These are phyloP conservation scores for Xylariaceae sp. DNA, from an alignment of 2,329 filamentous ascomycete genomes.

Conservation along the genomic window DNA sequence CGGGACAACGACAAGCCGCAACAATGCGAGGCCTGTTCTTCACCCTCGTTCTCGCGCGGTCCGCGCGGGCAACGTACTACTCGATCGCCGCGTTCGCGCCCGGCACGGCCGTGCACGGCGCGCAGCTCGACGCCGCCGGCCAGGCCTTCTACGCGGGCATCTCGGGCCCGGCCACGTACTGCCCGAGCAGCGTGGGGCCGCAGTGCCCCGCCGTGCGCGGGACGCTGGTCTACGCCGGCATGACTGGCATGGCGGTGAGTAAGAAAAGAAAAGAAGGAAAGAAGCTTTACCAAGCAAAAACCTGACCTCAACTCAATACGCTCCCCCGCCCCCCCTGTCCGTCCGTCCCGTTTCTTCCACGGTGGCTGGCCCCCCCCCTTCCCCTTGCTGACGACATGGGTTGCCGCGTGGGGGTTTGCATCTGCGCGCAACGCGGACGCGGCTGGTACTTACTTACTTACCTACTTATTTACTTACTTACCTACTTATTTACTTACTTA, in stretches of 20 bases:
- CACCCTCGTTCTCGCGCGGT: slow-evolving; percentile 4
- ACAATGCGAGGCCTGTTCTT: neutral
- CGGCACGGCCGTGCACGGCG: slow-evolving; percentile 13
- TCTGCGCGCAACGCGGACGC: too few species aligned
- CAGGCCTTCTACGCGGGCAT: slow-evolving; percentile 17
- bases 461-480: too few species aligned
- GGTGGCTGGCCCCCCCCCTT: too few species aligned
- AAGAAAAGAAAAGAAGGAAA: too few species aligned
- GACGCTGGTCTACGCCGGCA: slow-evolving; percentile 16
- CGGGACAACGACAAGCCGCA: too few species aligned
- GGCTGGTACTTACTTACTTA: too few species aligned
- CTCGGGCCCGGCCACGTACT: slow-evolving; percentile 18
- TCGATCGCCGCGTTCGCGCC: slow-evolving; percentile 20
- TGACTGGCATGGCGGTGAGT: slow-evolving; percentile 20
- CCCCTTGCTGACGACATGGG: too few species aligned
- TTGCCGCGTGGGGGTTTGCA: too few species aligned
- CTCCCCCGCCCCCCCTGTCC: neutral
- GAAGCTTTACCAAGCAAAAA: too few species aligned
- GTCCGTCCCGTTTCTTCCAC: too few species aligned
- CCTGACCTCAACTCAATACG: too few species aligned
- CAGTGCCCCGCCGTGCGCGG: slow-evolving; percentile 17
- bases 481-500: too few species aligned
- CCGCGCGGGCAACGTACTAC: slow-evolving; percentile 16
- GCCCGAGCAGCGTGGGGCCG: slow-evolving; percentile 9
- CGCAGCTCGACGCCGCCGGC: slow-evolving; percentile 14